Evolutionary conservation across 345 rosid species (phyloP), one percentile per base, ranked within the genome.

Genomic region (Acer negundo): DNA sequence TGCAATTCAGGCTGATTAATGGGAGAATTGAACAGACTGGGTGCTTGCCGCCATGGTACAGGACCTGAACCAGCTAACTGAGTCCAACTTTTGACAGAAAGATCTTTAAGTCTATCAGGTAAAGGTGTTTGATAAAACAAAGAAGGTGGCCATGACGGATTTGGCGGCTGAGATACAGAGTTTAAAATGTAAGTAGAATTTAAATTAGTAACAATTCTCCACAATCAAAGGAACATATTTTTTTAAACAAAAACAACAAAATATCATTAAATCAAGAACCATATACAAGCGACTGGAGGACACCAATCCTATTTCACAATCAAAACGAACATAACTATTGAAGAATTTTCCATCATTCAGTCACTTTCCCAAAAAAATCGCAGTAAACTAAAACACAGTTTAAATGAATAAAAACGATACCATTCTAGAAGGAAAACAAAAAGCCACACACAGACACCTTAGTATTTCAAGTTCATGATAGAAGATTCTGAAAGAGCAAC

Each of bases 41-140:
- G 91, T 20, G 97, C 95, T 86, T 85, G 97, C 70, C 88, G 86
- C 94, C 88, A 88, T 69, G 91, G 93, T 22, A 87, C 90, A 62
- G 93, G 95, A 77, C 96, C 92, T 56, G 93, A 86, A 79, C 91
- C 89, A 69, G 90, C 86, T 75, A 93, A 85, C 53, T 88, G 92
- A 83, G 79, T 83, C 98, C 93, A 90, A 76, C 75, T 84, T 79
- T 89, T 90, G 56, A 78, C 80, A 73, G 94, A 75, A 75, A 79
- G 55, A 79, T 89, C 94, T 68, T 85, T 87, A 61, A 79, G 75
- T 80, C 89, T 88, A 73, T 91, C 95, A 24, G 94, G 55, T n/a
- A 85, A 74, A 63, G 91, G 81, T 46, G 84, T 13, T 3, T 86
- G 85, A 69, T 75, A 83, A 80, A 79, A 79, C 56, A 82, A 76